Evolutionary conservation across 2,329 filamentous ascomycete genomes (phyloP).

Genomic region (Paracamarosporium sp.): DNA sequence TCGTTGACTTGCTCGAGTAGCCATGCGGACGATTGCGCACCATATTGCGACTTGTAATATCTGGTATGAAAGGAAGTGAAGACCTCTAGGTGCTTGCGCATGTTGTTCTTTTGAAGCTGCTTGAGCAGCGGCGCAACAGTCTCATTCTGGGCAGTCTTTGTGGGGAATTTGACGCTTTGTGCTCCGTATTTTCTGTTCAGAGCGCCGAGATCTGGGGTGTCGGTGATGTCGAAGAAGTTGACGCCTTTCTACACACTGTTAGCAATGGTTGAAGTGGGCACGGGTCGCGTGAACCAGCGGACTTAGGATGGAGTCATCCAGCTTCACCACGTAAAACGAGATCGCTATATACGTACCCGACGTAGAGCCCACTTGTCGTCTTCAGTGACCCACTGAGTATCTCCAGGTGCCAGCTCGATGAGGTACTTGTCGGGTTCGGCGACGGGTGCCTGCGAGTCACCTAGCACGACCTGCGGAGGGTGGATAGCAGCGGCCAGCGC

Average conservation of each 20-base stretch:
- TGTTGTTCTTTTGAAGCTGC: slow-evolving; percentile 75
- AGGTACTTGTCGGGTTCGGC: slow-evolving; percentile 55
- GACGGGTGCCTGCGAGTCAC: slow-evolving; percentile 34
- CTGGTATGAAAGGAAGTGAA: slow-evolving; percentile 82
- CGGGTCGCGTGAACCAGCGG: too few relatives aligned
- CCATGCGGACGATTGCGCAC: slow-evolving; percentile 87
- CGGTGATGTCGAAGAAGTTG: slow-evolving; percentile 95
- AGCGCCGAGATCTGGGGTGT: slow-evolving; percentile 69
- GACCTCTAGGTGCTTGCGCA: slow-evolving; percentile 78
- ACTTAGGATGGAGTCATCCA: too few relatives aligned
- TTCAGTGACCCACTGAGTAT: slow-evolving; percentile 87
- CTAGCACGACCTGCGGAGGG: slow-evolving; percentile 36
- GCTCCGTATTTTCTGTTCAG: slow-evolving; percentile 32
- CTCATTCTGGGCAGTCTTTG: slow-evolving; percentile 68
- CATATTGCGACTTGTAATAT: slow-evolving; percentile 81
- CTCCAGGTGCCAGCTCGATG: slow-evolving; percentile 83
- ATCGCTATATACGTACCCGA: slow-evolving; percentile 63
- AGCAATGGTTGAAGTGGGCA: too few relatives aligned
- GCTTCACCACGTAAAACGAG: not conserved
- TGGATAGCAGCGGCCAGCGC: slow-evolving; percentile 34
- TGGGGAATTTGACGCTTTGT: slow-evolving; percentile 68
- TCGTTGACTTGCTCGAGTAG: slow-evolving; percentile 76
- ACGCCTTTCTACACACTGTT: slow-evolving; percentile 70
- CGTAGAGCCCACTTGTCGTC: slow-evolving; percentile 94
- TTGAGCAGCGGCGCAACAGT: slow-evolving; percentile 71